Base-by-base conservation (phyloP, 768 basidiomycete species). In the Phanerochaete carnosa region DNA sequence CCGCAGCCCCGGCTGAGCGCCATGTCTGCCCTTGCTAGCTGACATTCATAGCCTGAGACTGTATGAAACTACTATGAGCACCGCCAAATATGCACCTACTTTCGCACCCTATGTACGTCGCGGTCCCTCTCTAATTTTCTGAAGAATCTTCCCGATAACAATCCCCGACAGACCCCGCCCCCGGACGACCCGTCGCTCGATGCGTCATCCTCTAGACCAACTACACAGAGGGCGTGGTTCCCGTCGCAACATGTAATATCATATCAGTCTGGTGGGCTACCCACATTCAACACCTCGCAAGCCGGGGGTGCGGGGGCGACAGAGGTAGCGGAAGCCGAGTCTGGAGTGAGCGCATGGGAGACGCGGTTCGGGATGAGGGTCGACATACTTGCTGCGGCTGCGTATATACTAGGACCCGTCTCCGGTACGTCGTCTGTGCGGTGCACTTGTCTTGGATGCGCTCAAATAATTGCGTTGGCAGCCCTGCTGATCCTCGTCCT, bases 231-330 rank as follows among this genome's bases (percentile, higher is more conserved):
- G 26, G 65, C 69, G 19, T 88, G 87, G 85, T 85, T 86, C 58
- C 79, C 82, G 19, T 62, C 73, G 51, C 68, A 65, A 15, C 68
- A 67, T 57, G 70, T 74, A 53, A 70, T 75, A 8, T 87, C 89
- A 2, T 91, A 90, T 65, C 90, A 90, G 72, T 86, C 86, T 13
- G 90, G 89, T 15, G 87, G 80, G 13, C 75, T 84, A 32, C 84
- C 87, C 7, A 79, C 83, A 11, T 85, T 86, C 61, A 74, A 76
- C 51, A 78, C 79, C 15, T 80, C 81, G 15, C 68, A 75, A 11
- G 61, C 75, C 2, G 73, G 76, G 3, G 75, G 78, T n/a, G 65
- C 66, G 2, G 73, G 69, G 23, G 71, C 75, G 6, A 66, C 63
- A 35, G 79, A 79, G 50, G 66, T 69, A 29, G 72, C 70, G n/a